Base-by-base conservation (phyloP, 2,329 filamentous ascomycete species). In the Trichoderma polysporum region DNA sequence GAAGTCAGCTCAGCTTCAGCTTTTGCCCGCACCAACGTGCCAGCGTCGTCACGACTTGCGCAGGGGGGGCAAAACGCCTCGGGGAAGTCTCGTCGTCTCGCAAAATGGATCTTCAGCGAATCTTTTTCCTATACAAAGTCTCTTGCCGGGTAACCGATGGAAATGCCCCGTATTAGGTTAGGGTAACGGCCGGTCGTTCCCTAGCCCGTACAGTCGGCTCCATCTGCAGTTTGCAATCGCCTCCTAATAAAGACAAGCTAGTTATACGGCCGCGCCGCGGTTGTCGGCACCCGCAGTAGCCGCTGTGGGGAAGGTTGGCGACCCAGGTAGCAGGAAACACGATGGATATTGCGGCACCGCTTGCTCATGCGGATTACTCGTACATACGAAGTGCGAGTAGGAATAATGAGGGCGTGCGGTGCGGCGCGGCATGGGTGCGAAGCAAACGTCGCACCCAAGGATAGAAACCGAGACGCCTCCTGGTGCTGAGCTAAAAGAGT, bases 301-400 rank as follows among this genome's bases (percentile, higher is more conserved):
- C 56, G 37, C 53, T 57, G 53, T 57, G 53, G 53, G 39, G 53
- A 57, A 57, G n/a, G n/a, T n/a, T n/a, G 45, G 31, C 31, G n/a
- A 33, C 10, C 19, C 29, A 10, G 41, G 25, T 13, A 45, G 27
- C 25, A 5, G 25, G 8, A 59, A 57, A 57, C n/a, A 35, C 4
- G 39, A 39, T 57, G 53, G 31, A 35, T 54, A 25, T 35, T 37
- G 31, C 52, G 52, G 52, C 31, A 54, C 33, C n/a, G n/a, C n/a
- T n/a, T 17, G 13, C 53, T 17, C 19, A 27, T 41, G 53, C 19
- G 22, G 53, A 39, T 57, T 27, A 29, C 29, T n/a, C n/a, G n/a
- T n/a, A n/a, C n/a, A n/a, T n/a, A n/a, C n/a, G n/a, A n/a, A 41
- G 13, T 41, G 22, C 25, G 7, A 3, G 25, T 50, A 19, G 22